A percentile compares a stretch with the other conserved stretches of the same genome.
Conservation (phyloP, 371 early-diverging fungal species). For the Haplosporangium sp. region DNA sequence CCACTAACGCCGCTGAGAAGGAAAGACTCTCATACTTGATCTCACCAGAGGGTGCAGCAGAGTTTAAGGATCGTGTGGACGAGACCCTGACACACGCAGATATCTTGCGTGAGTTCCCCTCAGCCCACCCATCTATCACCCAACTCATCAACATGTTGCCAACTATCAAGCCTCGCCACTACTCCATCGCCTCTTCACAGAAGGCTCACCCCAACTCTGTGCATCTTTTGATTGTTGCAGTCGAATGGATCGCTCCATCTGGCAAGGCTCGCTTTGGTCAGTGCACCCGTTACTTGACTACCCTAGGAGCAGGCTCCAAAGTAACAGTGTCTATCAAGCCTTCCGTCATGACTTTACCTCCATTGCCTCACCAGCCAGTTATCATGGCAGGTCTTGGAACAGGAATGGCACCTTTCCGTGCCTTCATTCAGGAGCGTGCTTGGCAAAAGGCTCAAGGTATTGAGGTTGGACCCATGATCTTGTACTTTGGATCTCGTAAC, state of each 20-base stretch:
- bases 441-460: constrained; percentile 79
- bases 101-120: constrained; percentile 85
- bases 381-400: constrained; percentile 97
- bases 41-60: constrained; percentile 81
- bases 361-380: constrained; percentile 84
- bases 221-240: constrained; percentile 90
- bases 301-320: constrained; percentile 72
- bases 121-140: constrained; percentile 81
- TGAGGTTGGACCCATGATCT: constrained; percentile 89
- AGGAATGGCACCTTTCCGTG: constrained; percentile 98
- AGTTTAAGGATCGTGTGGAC: constrained; percentile 85
- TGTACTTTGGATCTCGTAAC: constrained; percentile 96
- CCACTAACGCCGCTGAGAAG: constrained; percentile 78
- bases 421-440: constrained; percentile 94
- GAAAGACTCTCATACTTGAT: constrained; percentile 78
- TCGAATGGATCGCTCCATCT: constrained; percentile 81
- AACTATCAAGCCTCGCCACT: constrained; percentile 93
- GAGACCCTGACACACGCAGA: constrained; percentile 91
- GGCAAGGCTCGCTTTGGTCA: constrained; percentile 86
- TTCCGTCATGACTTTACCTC: constrained; percentile 94
- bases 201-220: constrained; percentile 89
- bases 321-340: constrained; percentile 94
- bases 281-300: constrained; percentile 89
- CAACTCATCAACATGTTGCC: constrained; percentile 80
- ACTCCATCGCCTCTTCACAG: constrained; percentile 93